Base-by-base conservation (phyloP, 2,329 filamentous ascomycete genomes). In the Beauveria varroae region DNA sequence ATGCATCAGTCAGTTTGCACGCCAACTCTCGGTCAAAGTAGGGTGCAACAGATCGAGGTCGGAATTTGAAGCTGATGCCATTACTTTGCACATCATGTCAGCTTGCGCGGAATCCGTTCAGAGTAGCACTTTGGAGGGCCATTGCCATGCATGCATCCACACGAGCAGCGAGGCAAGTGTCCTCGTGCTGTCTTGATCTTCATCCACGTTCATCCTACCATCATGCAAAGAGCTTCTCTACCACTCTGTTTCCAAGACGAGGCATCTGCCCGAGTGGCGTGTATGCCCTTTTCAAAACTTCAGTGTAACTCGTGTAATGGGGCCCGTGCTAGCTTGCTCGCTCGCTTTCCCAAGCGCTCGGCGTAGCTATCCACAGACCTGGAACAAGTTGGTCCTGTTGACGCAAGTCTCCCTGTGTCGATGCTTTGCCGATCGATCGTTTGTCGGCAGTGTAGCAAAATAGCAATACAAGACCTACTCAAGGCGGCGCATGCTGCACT, bases 111-210 rank as follows among this genome's bases (percentile, higher is more conserved):
- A 8, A 53, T 34, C 49, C 9, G 34, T 46, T 30, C 40, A 28
- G 14, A 60, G 57, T 60, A 46, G 49, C 26, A 46, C 40, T 20
- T n/a, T 40, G 44, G 37, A 53, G 26, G 20, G 3, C 24, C 24
- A 60, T 60, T 40, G 49, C 52, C 57, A 60, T 46, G 47, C 57
- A 53, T 60, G 49, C 57, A 43, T 60, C 47, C 18, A 47, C 18
- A 28, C 34, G 56, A 22, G 22, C 34, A 57, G 43, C 28, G 28
- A 51, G 34, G 46, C 34, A 58, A 43, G 56, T 58, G 57, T 44
- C 57, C 47, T 44, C 47, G 57, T 59, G 57, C 47, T 43, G 57
- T 51, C 24, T 50, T 22, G 26, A 52, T 44, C 3, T 18, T 51
- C 24, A 18, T 30, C 26, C 34, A 26, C 10, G 18, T 34, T 41